phyloP scores from a whole-genome alignment of 2,329 filamentous ascomycete species.

The Fusarium sp. region DNA sequence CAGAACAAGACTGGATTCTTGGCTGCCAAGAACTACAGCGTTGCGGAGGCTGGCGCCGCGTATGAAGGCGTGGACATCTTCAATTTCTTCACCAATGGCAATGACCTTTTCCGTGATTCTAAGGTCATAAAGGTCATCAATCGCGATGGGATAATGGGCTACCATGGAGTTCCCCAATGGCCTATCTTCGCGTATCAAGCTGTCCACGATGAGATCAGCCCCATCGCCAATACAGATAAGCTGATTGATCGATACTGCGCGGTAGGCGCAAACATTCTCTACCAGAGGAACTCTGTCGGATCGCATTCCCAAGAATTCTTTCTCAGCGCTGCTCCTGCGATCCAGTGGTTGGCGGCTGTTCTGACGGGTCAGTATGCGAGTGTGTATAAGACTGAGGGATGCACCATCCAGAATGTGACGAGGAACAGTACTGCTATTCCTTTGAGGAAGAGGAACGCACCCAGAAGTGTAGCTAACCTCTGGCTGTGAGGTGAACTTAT shows the following conservation, averaged over 20 bases:
- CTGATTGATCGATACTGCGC: slow-evolving; percentile 38
- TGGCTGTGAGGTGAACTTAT: slow-evolving; percentile 7
- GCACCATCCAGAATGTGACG: slow-evolving; percentile 41
- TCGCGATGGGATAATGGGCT: slow-evolving; percentile 44
- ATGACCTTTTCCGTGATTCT: slow-evolving; percentile 14
- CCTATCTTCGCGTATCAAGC: slow-evolving; percentile 43
- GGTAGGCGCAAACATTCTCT: slow-evolving; percentile 42
- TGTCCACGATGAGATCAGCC: slow-evolving; percentile 40
- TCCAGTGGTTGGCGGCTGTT: slow-evolving; percentile 34
- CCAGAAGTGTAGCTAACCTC: slow-evolving; percentile 25
- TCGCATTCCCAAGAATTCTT: slow-evolving; percentile 27
- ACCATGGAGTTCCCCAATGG: slow-evolving; percentile 42
- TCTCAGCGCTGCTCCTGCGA: slow-evolving; percentile 11
- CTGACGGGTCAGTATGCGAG: slow-evolving; percentile 27
- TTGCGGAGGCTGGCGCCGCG: slow-evolving; percentile 17
- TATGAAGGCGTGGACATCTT: slow-evolving; percentile 30
- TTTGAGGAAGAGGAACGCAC: slow-evolving; percentile 19
- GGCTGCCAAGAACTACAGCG: slow-evolving; percentile 25
- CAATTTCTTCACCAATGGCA: slow-evolving; percentile 34
- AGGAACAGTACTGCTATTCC: slow-evolving; percentile 28
- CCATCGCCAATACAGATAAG: slow-evolving; percentile 29
- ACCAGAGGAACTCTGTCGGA: slow-evolving; percentile 40
- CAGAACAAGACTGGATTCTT: slow-evolving; percentile 43
- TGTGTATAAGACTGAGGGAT: slow-evolving; percentile 31
- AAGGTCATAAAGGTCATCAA: slow-evolving; percentile 23